Evolutionary conservation across 1,284 basidiomycete genomes (phyloP).

Genomic region (Earliella scabrosa): DNA sequence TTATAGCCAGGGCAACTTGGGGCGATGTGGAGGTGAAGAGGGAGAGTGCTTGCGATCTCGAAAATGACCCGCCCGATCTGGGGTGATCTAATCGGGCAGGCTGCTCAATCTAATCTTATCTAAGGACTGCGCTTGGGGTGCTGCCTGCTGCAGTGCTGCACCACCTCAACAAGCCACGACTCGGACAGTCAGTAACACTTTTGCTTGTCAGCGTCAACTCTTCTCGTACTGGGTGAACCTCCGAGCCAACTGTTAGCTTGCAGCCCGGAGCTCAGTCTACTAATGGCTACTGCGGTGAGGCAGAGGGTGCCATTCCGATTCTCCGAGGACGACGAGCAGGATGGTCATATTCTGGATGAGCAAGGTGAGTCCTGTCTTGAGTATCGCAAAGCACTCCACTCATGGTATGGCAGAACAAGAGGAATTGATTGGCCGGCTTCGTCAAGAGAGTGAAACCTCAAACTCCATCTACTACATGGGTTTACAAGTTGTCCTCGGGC

Average conservation of each 20-base stretch:
- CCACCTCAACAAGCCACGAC: no score
- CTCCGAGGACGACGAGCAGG: slow-evolving; percentile 23
- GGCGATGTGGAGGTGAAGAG: no score
- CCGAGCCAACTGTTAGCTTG: not conserved
- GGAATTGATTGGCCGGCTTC: slow-evolving; percentile 32
- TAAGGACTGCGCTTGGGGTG: no score
- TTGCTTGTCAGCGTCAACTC: no score
- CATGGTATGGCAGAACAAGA: slow-evolving; percentile 30
- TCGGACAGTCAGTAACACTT: no score
- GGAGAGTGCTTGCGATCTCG: not conserved
- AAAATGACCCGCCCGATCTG: not conserved
- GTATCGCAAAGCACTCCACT: not conserved
- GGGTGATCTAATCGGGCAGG: not conserved
- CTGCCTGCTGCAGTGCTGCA: no score
- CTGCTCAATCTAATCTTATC: not conserved
- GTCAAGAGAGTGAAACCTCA: slow-evolving; percentile 22
- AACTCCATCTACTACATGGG: slow-evolving; percentile 24
- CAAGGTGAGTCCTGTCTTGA: slow-evolving; percentile 28
- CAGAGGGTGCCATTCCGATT: slow-evolving; percentile 32
- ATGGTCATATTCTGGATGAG: slow-evolving; percentile 33
- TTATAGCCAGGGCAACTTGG: no score
- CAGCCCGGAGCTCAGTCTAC: no score
- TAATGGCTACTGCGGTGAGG: slow-evolving; percentile 24
- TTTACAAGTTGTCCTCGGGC: slow-evolving; percentile 25
- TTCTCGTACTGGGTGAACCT: no score